phyloP scores from a whole-genome alignment of 2,329 filamentous ascomycete species.

The Coleophoma cylindrospora region DNA sequence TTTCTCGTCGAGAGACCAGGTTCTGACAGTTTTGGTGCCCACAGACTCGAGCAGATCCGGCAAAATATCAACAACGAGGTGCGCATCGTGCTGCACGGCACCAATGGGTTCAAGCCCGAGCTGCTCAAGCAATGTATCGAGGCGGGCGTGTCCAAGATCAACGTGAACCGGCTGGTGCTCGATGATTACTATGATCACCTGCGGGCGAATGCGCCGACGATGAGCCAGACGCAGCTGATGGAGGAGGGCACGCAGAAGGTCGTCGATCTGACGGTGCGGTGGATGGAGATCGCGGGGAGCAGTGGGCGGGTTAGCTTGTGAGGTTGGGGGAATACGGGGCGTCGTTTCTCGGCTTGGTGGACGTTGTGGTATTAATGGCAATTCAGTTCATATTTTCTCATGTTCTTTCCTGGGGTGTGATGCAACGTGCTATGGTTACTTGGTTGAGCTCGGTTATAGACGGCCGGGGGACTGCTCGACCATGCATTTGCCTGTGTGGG shows the following conservation, averaged over 20 bases:
- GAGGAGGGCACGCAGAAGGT: conserved; percentile 35
- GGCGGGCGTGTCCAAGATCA: conserved; percentile 46
- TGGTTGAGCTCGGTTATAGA: too few species aligned
- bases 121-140: conserved; percentile 44
- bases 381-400: too few species aligned
- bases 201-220: conserved; percentile 26
- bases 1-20: too few species aligned
- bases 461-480: too few species aligned
- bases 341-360: too few species aligned
- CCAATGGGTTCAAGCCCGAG: conserved; percentile 45
- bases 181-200: conserved; percentile 39
- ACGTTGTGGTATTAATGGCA: too few species aligned
- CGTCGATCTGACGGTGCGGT: conserved; percentile 25
- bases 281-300: conserved; percentile 29
- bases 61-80: conserved; percentile 32
- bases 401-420: too few species aligned
- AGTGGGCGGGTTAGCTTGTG: background rate
- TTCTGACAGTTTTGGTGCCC: too few species aligned
- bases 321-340: conserved; percentile 21
- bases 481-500: too few species aligned
- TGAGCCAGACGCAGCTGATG: conserved; percentile 28
- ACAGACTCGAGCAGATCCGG: conserved; percentile 31
- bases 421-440: too few species aligned
- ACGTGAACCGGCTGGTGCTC: conserved; percentile 51
- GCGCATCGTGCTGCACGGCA: conserved; percentile 46